phyloP scores from a whole-genome alignment of 352 stramenopile genomes.

The Phytophthora melonis region DNA sequence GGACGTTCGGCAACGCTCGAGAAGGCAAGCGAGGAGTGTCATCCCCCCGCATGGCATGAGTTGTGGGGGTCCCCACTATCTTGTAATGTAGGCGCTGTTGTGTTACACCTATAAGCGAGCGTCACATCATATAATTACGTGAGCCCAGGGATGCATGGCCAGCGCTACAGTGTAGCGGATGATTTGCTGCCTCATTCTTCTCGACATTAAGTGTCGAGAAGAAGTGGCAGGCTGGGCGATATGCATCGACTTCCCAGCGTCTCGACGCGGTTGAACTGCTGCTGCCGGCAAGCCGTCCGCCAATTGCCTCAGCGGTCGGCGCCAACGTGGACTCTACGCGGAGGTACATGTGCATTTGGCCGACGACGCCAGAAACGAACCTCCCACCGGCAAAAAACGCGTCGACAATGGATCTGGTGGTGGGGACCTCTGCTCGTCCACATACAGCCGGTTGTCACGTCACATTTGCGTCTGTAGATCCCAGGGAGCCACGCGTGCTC shows the following conservation, averaged over 20 bases:
- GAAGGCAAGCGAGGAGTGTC: background rate
- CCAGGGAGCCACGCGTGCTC: background rate
- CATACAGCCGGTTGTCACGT: slow-evolving; percentile 15
- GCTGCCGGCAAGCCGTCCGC: background rate
- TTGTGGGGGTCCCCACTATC: background rate
- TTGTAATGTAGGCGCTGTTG: background rate
- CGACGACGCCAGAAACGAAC: slow-evolving; percentile 18
- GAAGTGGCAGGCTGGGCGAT: too few relatives aligned
- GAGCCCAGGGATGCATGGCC: too few relatives aligned
- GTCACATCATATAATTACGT: too few relatives aligned
- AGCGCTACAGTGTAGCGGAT: too few relatives aligned
- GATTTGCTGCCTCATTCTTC: too few relatives aligned
- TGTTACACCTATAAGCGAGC: too few relatives aligned
- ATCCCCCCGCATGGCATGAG: background rate
- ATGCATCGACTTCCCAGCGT: too few relatives aligned
- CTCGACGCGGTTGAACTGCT: too few relatives aligned
- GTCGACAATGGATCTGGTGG: slow-evolving; percentile 25
- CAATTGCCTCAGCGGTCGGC: slow-evolving; percentile 12
- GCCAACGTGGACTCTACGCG: slow-evolving; percentile 31
- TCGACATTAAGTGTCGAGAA: too few relatives aligned
- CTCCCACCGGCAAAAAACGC: slow-evolving; percentile 16
- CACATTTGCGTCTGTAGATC: slow-evolving; percentile 8
- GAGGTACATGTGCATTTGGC: slow-evolving; percentile 25
- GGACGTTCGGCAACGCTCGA: background rate
- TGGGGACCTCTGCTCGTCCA: slow-evolving; percentile 1